Evolutionary conservation across 192 early-diverging fungal species (phyloP), one percentile per base, ranked within the genome.

Genomic region (Podila horticola): DNA sequence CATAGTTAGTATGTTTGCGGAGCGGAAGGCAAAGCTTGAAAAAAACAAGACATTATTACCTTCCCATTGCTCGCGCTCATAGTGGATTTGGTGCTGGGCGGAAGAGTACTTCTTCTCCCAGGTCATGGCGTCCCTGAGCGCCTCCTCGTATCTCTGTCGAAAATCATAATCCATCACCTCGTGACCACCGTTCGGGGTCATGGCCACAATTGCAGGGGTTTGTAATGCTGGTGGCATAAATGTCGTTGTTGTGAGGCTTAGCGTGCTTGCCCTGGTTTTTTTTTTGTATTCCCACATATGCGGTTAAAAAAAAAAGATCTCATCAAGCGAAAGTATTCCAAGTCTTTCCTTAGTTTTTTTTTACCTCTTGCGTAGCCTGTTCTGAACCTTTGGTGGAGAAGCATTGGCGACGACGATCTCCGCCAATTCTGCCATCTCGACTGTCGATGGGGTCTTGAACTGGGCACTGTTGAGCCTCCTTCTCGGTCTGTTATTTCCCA

Each of bases 41-140:
- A 17, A 52, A 58, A n/a, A 45, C 10, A 36, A 45, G 22, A 6
- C 33, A 19, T 36, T 29, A 55, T 67, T 26, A 79, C 75, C 75
- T 60, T 81, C 77, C 77, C 77, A 81, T 17, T 55, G 36, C 50
- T 81, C 77, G 5, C 77, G 77, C 38, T 81, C 77, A 26, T 73
- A 73, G 22, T 81, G 70, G 20, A 81, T 45, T 28, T 81, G 77
- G 15, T 81, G 29, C 60, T 81, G 77, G 8, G 58, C 64, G 15
- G 71, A 66, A 0, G 77, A 81, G 33, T 64, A 81, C 29, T 69
- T 81, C 66, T 81, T 81, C 31, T 73, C 77, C 77, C 77, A 81
- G n/a, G 41, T 24, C 33, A 69, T 81, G 62, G 66, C 60, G 12
- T 81, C 71, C 22, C 61, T 72, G 6, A 41, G 0, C 3, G 67